Evolutionary conservation across 2,329 filamentous ascomycete genomes (phyloP).

Genomic region (Cordyceps tenuipes): DNA sequence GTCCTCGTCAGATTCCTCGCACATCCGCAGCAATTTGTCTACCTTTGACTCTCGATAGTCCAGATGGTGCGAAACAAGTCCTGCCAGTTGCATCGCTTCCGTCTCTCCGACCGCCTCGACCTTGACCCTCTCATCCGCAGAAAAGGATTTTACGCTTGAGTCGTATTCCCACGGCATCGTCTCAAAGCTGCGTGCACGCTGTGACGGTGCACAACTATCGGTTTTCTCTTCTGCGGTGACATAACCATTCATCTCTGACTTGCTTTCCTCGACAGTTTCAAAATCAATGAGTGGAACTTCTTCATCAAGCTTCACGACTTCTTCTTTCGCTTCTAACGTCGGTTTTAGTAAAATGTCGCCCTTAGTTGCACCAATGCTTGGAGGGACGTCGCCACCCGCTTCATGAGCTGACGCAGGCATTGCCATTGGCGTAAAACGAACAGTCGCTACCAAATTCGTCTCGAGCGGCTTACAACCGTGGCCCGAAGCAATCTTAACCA

Average conservation of each 20-base stretch:
- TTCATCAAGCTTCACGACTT: background rate
- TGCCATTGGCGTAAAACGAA: background rate
- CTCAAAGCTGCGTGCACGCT: background rate
- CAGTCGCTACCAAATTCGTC: background rate
- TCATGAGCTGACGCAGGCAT: background rate
- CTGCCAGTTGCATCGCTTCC: background rate
- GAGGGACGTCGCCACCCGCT: no score
- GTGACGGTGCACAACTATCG: background rate
- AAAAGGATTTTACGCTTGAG: background rate
- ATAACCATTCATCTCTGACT: background rate
- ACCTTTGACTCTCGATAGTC: background rate
- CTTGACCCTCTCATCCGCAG: background rate
- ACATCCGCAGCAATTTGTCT: background rate
- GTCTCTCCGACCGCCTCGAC: background rate
- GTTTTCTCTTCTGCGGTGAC: background rate
- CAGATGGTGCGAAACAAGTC: background rate
- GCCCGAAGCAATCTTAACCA: slow-evolving; percentile 26
- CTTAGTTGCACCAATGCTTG: no score
- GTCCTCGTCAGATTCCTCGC: background rate
- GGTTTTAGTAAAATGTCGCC: background rate
- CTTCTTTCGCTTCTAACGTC: no score
- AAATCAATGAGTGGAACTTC: background rate
- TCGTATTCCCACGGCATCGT: background rate
- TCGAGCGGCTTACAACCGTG: slow-evolving; percentile 16
- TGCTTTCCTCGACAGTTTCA: background rate